Base-by-base conservation (phyloP, 2,329 filamentous ascomycete genomes). In the Thermomyces lanuginosus region DNA sequence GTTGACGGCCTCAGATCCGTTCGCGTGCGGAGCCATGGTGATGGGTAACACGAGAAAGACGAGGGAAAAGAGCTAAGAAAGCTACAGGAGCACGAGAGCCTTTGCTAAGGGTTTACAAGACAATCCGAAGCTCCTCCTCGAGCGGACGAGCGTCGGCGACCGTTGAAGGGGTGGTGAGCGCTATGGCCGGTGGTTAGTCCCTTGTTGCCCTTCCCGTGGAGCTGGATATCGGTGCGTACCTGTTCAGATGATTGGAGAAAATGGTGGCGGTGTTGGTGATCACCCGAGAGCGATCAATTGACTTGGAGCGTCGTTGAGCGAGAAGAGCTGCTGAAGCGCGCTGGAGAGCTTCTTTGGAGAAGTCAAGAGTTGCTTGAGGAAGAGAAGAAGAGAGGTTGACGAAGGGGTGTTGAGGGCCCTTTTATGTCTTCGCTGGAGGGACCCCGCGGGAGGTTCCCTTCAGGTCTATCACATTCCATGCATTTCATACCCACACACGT, bases 161-260 rank as follows among this genome's bases (percentile, higher is more conserved):
- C 77, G 70, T 86, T 84, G 75, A 83, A 92, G 68, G 83, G 80
- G 72, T 92, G 78, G 64, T 93, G 83, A 60, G 75, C 70, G 57
- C 84, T 92, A 55, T 21, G 34, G 16, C 18, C 10, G 9, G 20
- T 21, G 16, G 14, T 16, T 11, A 26, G 31, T 29, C 28, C 23
- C 31, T 16, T 17, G 36, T 26, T 19, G 22, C 10, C 21, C 15
- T 22, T 23, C 28, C 18, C 31, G 23, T 12, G 8, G 4, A 9
- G n/a, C 19, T 28, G 16, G 22, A 30, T 13, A 10, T 52, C 15
- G 20, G 23, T 8, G 9, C n/a, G 57, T 70, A 92, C 84, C 83
- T 92, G 72, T 89, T 89, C 45, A 93, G 76, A 48, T 91, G 77
- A 64, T 92, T 93, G 68, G 83, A 86, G 76, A 92, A 93, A 84